Conservation (phyloP, 352 stramenopile genomes). For the Pythium diclinum region DNA sequence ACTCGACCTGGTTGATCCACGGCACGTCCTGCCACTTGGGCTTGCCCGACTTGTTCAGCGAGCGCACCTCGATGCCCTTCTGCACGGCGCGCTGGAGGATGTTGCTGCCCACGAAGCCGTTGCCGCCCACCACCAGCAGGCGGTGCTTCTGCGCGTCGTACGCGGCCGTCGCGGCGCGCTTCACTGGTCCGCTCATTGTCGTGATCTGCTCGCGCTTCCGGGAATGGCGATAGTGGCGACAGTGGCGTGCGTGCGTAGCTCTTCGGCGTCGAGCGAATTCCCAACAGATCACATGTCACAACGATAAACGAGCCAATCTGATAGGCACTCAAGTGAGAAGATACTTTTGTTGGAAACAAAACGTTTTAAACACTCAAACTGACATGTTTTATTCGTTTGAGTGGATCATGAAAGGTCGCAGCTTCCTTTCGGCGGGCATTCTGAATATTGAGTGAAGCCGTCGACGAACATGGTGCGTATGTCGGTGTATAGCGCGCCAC, state of each 20-base stretch:
- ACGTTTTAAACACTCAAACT: not conserved
- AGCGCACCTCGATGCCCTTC: conserved; percentile 85
- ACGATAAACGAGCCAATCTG: not conserved
- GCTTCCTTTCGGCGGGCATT: not conserved
- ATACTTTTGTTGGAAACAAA: conserved; percentile 10
- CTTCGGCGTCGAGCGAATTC: conserved; percentile 19
- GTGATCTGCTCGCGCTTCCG: not conserved
- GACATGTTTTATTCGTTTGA: conserved; percentile 4
- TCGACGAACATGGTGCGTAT: not conserved
- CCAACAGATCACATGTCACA: conserved; percentile 18
- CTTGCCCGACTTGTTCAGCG: conserved; percentile 80
- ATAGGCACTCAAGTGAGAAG: conserved; percentile 15
- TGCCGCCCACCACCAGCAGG: conserved; percentile 86
- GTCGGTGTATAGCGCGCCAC: not conserved
- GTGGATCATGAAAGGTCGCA: conserved; percentile 30
- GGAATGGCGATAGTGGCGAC: not conserved
- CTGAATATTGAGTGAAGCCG: not conserved
- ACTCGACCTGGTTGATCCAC: conserved; percentile 87
- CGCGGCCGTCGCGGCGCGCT: conserved; percentile 31
- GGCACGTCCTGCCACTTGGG: conserved; percentile 73
- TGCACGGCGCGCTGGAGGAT: conserved; percentile 84
- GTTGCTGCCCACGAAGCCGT: conserved; percentile 90
- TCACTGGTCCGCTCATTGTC: conserved; percentile 5
- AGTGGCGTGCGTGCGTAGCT: not conserved
- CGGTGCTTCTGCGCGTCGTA: conserved; percentile 60